These are phyloP conservation scores for Pseudogymnoascus sp. DNA, from an alignment of 2,329 filamentous ascomycete species.

Conservation along the genomic window DNA sequence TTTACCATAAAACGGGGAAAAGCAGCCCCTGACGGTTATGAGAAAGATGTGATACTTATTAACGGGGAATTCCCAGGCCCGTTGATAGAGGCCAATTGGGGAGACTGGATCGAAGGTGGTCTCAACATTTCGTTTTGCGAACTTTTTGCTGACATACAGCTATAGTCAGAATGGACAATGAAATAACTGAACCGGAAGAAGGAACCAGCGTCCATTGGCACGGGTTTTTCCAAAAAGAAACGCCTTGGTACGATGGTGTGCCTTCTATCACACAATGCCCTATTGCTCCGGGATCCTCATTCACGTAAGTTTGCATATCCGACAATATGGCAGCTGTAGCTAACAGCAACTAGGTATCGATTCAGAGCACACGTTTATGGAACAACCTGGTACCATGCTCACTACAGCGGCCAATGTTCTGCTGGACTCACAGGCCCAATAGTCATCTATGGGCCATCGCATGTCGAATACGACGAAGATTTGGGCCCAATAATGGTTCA, in stretches of 20 bases:
- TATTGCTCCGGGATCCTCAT: slow-evolving; percentile 40
- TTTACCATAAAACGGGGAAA: slow-evolving; percentile 21
- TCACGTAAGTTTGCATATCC: not conserved
- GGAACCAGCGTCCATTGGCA: slow-evolving; percentile 45
- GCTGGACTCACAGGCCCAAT: slow-evolving; percentile 52
- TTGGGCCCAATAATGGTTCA: slow-evolving; percentile 36
- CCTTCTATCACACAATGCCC: slow-evolving; percentile 55
- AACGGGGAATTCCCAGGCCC: slow-evolving; percentile 33
- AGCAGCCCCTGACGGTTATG: slow-evolving; percentile 27
- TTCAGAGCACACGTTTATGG: slow-evolving; percentile 36
- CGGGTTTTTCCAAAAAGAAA: slow-evolving; percentile 37
- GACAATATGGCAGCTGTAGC: not conserved
- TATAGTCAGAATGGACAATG: slow-evolving; percentile 32
- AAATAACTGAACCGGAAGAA: slow-evolving; percentile 31
- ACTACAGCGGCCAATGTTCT: slow-evolving; percentile 42
- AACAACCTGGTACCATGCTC: slow-evolving; percentile 54
- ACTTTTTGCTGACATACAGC: not conserved
- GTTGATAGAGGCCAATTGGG: slow-evolving; percentile 34
- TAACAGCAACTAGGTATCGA: slow-evolving; percentile 23
- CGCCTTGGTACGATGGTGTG: slow-evolving; percentile 38
- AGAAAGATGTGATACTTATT: slow-evolving; percentile 26
- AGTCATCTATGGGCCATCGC: slow-evolving; percentile 53
- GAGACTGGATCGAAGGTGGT: slow-evolving; percentile 22
- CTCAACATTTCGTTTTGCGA: not conserved
- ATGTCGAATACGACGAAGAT: slow-evolving; percentile 55